Evolutionary conservation across 192 early-diverging fungal genomes (phyloP).

Genomic region (Backusella psychrophila): DNA sequence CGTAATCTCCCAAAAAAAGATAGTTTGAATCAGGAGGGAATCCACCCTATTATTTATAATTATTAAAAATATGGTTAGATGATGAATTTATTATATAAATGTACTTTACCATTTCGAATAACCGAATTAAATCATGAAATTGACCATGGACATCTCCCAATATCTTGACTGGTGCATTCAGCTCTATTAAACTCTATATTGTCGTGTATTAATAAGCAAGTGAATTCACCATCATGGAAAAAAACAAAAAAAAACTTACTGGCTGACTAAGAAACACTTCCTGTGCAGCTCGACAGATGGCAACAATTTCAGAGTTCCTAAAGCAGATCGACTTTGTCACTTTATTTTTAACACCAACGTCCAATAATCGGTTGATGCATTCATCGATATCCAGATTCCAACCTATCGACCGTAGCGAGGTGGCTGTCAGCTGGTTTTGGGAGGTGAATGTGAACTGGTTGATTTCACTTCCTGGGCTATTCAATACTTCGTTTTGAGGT

Average conservation of each 20-base stretch:
- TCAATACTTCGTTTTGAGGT: background rate
- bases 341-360: slow-evolving; percentile 16
- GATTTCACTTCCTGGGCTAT: background rate
- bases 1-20: slow-evolving; percentile 95
- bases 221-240: too few relatives aligned
- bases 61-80: background rate
- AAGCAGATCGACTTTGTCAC: slow-evolving; percentile 72
- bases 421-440: slow-evolving; percentile 34
- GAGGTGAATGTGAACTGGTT: slow-evolving; percentile 33
- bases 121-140: slow-evolving; percentile 85
- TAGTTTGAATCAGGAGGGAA: slow-evolving; percentile 92
- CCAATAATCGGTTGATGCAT: slow-evolving; percentile 25
- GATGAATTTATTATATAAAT: background rate
- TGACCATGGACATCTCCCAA: slow-evolving; percentile 96
- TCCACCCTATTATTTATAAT: slow-evolving; percentile 51
- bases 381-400: slow-evolving; percentile 31
- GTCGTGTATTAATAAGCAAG: background rate
- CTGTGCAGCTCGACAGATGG: slow-evolving; percentile 83
- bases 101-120: slow-evolving; percentile 78
- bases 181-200: slow-evolving; percentile 58
- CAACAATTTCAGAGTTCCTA: slow-evolving; percentile 85
- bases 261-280: slow-evolving; percentile 90
- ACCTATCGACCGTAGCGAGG: slow-evolving; percentile 12
- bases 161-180: slow-evolving; percentile 76
- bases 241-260: slow-evolving; percentile 6